Base-by-base conservation (phyloP, 371 early-diverging fungal genomes). In the Rozella allomycis region DNA sequence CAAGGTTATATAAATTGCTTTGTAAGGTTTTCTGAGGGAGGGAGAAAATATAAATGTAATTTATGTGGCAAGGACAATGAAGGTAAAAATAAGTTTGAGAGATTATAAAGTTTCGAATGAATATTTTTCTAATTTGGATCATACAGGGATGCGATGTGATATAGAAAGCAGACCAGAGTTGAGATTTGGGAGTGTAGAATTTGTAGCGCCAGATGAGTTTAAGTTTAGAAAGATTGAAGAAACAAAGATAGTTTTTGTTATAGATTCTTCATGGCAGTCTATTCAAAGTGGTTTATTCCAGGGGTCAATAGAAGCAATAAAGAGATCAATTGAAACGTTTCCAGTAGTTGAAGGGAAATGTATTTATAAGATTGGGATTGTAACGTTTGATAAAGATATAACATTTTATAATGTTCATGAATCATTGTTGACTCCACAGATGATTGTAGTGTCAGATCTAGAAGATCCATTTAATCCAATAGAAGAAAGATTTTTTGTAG, bases 361-460 rank as follows among this genome's bases (percentile, higher is more conserved):
- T n/a, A n/a, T n/a, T 11, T 54, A 67, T 13, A 68, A 57, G 33
- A 60, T 94, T 22, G 91, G 77, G 20, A 67, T 94, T 25, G 45
- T 91, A 39, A 88, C 93, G 1, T 87, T 70, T 45, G 96, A 91
- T 54, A 61, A 64, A 32, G 54, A 65, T n/a, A 63, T 86, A n/a
- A 84, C 87, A 46, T 94, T 94, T 44, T 94, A 88, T 59, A 83
- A 82, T 47, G 45, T 90, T 31, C 64, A 67, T 47, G 80, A 72
- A 58, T 39, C 59, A 39, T 14, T 16, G 8, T 18, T 4, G 13
- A 38, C 18, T 31, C 72, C 85, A 3, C 79, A 80, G 45, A 83
- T 93, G 84, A 58, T 91, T 61, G 77, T 88, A n/a, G 83, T 93
- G 1, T 61, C 84, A 0, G 96, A 94, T 49, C 49, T 85, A 14